Percentiles rank a stretch among this genome's conserved stretches.
Conservation (phyloP, 169 alveolate genomes). For the Amoebophrya sp. region DNA sequence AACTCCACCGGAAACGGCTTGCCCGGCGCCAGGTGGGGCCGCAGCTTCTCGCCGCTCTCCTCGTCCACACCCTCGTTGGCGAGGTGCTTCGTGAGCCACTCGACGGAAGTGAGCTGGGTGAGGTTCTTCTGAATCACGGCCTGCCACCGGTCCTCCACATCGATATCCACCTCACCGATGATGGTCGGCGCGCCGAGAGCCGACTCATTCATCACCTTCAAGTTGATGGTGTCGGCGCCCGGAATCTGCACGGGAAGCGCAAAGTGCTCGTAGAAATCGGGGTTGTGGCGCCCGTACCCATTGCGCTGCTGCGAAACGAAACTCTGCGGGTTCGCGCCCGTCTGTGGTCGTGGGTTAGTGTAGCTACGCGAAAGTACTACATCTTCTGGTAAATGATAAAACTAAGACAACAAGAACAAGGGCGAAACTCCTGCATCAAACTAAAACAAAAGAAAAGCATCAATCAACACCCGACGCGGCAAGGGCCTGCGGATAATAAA, state of each 20-base stretch:
- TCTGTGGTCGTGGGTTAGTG: too few relatives aligned
- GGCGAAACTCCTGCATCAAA: too few relatives aligned
- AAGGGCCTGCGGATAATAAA: too few relatives aligned
- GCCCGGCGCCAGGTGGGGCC: neutral
- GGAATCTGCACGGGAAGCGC: neutral
- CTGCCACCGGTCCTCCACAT: neutral
- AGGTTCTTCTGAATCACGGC: neutral
- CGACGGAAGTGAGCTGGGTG: neutral
- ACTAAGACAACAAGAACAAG: too few relatives aligned
- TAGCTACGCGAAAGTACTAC: too few relatives aligned
- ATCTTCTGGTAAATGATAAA: too few relatives aligned
- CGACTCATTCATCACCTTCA: neutral
- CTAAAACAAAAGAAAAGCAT: too few relatives aligned
- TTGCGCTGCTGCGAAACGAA: too few relatives aligned
- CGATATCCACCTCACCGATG: neutral
- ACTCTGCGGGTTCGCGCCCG: too few relatives aligned
- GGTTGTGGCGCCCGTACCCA: too few relatives aligned
- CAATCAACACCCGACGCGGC: too few relatives aligned
- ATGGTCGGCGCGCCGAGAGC: neutral
- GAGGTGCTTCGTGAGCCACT: neutral
- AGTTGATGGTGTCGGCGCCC: neutral
- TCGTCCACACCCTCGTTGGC: neutral
- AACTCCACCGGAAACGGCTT: neutral
- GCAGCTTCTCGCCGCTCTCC: neutral
- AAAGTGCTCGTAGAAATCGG: neutral